These are phyloP conservation scores for Apiospora aurea DNA, from an alignment of 2,329 filamentous ascomycete genomes.

Conservation along the genomic window DNA sequence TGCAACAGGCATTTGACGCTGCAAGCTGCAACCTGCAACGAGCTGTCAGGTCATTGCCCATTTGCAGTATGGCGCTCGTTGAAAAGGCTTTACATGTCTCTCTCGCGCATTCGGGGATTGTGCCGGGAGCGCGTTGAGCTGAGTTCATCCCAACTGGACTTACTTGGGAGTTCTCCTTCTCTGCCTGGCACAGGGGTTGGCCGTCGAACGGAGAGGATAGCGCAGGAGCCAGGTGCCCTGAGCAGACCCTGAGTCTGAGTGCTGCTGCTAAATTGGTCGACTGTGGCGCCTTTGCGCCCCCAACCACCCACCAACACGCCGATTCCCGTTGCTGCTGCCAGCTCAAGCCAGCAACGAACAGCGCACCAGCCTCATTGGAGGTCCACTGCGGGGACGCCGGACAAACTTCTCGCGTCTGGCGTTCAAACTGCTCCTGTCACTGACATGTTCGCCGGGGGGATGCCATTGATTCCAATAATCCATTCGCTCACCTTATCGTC, in stretches of 20 bases:
- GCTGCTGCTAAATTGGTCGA: constrained; percentile 12
- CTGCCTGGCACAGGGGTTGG: neutral
- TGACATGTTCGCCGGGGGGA: neutral
- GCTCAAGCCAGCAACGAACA: neutral
- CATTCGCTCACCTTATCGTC: neutral
- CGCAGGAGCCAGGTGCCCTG: neutral
- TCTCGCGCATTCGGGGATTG: neutral
- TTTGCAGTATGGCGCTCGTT: neutral
- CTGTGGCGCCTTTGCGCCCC: constrained; percentile 3
- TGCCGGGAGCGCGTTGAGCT: neutral
- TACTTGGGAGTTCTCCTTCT: neutral
- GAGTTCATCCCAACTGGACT: neutral
- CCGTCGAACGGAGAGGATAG: neutral
- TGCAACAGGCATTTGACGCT: too few relatives aligned
- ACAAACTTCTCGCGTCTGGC: neutral
- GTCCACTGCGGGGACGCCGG: neutral
- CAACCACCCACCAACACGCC: neutral
- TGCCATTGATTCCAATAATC: constrained; percentile 15
- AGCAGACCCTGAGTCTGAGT: too few relatives aligned
- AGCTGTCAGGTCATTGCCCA: neutral
- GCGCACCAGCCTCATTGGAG: constrained; percentile 3
- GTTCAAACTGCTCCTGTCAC: constrained; percentile 5
- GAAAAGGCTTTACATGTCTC: too few relatives aligned
- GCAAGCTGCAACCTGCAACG: neutral
- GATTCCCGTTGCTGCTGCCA: constrained; percentile 17